Evolutionary conservation across 73 alveolate species (phyloP).

Genomic region (Paramecium tetraurelia): DNA sequence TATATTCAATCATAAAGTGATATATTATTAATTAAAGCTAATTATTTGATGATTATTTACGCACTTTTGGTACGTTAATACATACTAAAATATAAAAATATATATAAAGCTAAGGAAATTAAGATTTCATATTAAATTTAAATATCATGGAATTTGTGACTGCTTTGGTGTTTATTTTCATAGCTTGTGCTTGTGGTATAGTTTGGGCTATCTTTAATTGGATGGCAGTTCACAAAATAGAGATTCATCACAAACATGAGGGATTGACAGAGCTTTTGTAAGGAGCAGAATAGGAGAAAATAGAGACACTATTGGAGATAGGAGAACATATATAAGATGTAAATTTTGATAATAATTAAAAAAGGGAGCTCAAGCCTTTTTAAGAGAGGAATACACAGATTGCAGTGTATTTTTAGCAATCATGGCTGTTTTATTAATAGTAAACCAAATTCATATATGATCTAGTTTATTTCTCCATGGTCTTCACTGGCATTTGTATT

Average conservation of each 20-base stretch:
- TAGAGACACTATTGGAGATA: conserved; percentile 22
- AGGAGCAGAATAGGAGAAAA: conserved; percentile 56
- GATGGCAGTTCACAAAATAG: conserved; percentile 43
- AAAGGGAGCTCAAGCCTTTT: conserved; percentile 87
- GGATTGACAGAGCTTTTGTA: conserved; percentile 28
- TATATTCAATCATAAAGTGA: background rate
- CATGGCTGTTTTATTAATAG: conserved; percentile 65
- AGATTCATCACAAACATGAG: background rate
- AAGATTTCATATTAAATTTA: background rate
- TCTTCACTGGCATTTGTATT: conserved; percentile 77
- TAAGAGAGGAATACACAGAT: conserved; percentile 73
- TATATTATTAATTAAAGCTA: background rate
- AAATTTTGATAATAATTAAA: background rate
- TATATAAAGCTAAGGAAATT: background rate
- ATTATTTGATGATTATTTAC: background rate
- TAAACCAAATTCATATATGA: conserved; percentile 37
- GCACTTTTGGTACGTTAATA: background rate
- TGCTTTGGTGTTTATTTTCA: conserved; percentile 44
- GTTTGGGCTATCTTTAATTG: conserved; percentile 56
- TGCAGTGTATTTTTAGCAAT: conserved; percentile 63
- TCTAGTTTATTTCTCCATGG: conserved; percentile 61
- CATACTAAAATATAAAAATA: background rate
- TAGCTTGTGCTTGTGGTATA: conserved; percentile 44
- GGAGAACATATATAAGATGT: conserved; percentile 53
- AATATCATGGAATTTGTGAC: conserved; percentile 43